Evolutionary conservation across 208 protist species (phyloP).

Genomic region (Wallacemonas sp.): DNA sequence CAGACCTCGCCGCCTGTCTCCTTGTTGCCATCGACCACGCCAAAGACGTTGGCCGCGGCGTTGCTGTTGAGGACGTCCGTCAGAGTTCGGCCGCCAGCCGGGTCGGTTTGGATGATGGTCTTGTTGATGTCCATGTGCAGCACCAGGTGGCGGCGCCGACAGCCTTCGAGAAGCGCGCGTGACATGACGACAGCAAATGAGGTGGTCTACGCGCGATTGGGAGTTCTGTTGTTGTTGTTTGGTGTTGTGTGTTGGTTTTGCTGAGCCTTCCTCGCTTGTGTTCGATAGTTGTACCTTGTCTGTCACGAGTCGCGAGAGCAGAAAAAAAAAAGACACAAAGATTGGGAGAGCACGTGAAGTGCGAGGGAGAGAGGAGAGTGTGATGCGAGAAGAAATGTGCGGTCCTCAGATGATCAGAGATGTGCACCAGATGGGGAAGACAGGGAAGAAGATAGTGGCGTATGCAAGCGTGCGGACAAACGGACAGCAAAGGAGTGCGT

Average conservation of each 20-base stretch:
- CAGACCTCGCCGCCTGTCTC: conserved; percentile 28
- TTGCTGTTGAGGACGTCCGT: conserved; percentile 91
- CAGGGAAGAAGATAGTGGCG: too few relatives aligned
- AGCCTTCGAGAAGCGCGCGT: conserved; percentile 49
- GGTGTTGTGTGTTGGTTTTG: background rate
- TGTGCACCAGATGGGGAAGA: background rate
- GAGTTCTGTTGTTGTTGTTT: background rate
- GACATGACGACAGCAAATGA: conserved; percentile 58
- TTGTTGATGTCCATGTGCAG: conserved; percentile 93
- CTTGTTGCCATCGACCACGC: conserved; percentile 30
- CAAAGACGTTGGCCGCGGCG: conserved; percentile 75
- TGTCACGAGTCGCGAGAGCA: too few relatives aligned
- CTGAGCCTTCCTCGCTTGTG: background rate
- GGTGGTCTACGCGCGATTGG: too few relatives aligned
- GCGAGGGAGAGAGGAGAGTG: background rate
- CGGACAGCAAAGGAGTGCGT: too few relatives aligned
- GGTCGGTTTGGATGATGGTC: conserved; percentile 88
- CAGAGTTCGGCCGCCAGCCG: conserved; percentile 67
- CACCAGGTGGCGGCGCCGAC: conserved; percentile 64
- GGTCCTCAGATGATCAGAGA: background rate
- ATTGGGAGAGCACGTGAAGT: background rate
- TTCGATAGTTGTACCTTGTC: too few relatives aligned
- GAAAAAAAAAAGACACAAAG: too few relatives aligned
- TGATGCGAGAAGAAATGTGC: background rate
- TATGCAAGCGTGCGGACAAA: too few relatives aligned